Evolutionary conservation across 192 early-diverging fungal species (phyloP).

Genomic region (Backusella psychrophila): DNA sequence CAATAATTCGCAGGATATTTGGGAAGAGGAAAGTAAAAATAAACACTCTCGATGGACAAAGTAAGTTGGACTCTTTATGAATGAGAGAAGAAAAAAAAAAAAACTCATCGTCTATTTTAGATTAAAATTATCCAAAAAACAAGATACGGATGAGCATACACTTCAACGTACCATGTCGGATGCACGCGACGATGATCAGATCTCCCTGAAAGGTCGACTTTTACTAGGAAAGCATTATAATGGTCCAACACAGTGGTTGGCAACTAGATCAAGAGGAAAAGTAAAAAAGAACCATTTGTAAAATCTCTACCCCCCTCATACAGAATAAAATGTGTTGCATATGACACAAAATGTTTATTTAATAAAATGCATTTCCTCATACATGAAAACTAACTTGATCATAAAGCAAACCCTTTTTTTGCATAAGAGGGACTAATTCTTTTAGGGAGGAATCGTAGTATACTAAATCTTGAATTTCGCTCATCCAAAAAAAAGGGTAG

Average conservation of each 20-base stretch:
- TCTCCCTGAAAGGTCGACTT: slow-evolving; percentile 22
- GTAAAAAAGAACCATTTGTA: neutral
- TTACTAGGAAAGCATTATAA: slow-evolving; percentile 35
- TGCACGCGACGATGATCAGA: slow-evolving; percentile 5
- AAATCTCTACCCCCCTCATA: no score
- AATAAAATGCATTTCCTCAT: neutral
- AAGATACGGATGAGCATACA: neutral
- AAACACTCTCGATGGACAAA: neutral
- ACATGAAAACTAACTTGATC: no score
- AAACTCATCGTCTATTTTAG: neutral
- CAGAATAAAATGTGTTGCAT: neutral
- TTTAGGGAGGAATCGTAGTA: neutral
- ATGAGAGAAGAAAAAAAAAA: no score
- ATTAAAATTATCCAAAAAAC: neutral
- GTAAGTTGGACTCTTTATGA: neutral
- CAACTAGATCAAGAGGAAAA: neutral
- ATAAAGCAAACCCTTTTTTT: neutral
- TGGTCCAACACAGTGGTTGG: slow-evolving; percentile 10
- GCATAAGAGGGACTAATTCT: neutral
- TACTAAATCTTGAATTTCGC: neutral
- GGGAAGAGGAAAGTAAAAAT: neutral
- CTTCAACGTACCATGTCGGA: neutral
- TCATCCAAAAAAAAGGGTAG: neutral
- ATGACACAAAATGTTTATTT: neutral
- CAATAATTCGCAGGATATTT: slow-evolving; percentile 2